Evolutionary conservation across 495 filamentous ascomycete genomes (phyloP).

Genomic region (Podospora appendiculata): DNA sequence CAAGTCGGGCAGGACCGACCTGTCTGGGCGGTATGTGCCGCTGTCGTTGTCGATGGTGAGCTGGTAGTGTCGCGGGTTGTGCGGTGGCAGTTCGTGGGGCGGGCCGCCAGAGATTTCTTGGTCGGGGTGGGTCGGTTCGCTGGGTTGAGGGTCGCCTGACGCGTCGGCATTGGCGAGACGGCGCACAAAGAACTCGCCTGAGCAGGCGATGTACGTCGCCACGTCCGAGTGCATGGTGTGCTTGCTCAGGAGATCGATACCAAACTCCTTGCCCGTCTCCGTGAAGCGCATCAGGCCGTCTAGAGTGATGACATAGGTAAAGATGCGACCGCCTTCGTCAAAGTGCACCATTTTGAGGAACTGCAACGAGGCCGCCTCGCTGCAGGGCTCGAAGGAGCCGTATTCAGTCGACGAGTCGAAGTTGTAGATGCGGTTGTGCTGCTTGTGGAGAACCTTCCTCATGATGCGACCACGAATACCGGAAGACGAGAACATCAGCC

Average conservation of each 20-base stretch:
- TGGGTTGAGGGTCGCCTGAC: conserved; percentile 8
- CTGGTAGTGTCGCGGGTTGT: conserved; percentile 64
- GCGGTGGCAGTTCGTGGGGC: conserved; percentile 32
- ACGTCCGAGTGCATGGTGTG: conserved; percentile 95
- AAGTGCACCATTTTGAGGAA: conserved; percentile 84
- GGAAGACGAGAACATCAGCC: conserved; percentile 72
- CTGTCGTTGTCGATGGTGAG: conserved; percentile 92
- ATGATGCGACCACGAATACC: conserved; percentile 73
- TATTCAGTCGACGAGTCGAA: conserved; percentile 66
- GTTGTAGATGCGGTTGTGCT: conserved; percentile 83
- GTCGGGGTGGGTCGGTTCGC: conserved; percentile 14
- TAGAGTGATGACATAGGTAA: conserved; percentile 86
- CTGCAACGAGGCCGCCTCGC: conserved; percentile 59
- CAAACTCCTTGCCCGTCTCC: conserved; percentile 90
- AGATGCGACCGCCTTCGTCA: conserved; percentile 76
- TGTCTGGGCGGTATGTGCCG: conserved; percentile 86
- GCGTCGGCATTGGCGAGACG: conserved; percentile 32
- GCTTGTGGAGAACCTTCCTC: conserved; percentile 79
- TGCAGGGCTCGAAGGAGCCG: conserved; percentile 43
- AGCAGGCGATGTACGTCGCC: conserved; percentile 79
- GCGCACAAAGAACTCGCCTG: conserved; percentile 88
- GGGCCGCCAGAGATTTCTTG: conserved; percentile 26
- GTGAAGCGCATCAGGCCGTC: conserved; percentile 84
- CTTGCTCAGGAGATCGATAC: conserved; percentile 84
- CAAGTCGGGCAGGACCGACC: conserved; percentile 60